Evolutionary conservation across 1,139 yeast genomes (phyloP), one percentile per base, ranked within the genome.

Genomic region (Candida frijolesensis): DNA sequence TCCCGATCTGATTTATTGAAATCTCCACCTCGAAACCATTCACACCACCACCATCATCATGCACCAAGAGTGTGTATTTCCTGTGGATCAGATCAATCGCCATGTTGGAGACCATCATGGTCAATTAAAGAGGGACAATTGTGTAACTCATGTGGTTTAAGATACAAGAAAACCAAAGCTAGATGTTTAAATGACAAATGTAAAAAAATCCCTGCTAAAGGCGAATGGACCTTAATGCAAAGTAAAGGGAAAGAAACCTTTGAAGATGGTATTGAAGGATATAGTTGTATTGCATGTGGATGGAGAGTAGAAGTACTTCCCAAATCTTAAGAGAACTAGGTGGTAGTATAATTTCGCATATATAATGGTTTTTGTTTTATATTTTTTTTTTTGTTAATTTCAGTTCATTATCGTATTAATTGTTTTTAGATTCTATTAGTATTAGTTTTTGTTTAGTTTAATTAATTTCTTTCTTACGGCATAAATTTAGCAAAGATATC

Each of bases 51-150:
- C 32, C 60, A 56, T 33, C 61, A 58, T 49, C 71, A 66, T 48
- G 68, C 70, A 42, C 64, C 69, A 39, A 76, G 92, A 60, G 79
- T 82, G 51, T 94, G 99, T 66, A 85, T 94, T 32, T 89, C 97
- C 4, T 94, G 99, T 70, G 91, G 92, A 11, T 84, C 95, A 1
- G 89, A 86, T 56, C 96, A 88, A 60, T 89, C 96, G 11, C 99
- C 99, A 10, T 94, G 99, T 68, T 94, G 99, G 99, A 82, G 99
- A 65, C 99, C 99, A 2, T 87, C 96, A 7, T 94, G 99, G 99
- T 85, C 95, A 3, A 73, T 78, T 44, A 80, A 84, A 60, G 90
- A 87, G 54, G 98, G 97, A 14, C 98, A 92, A 70, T 78, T 94
- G 60, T 94, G 99, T 74, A 94, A 94, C 66, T 89, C 97, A 1